Evolutionary conservation across 1,284 basidiomycete species (phyloP).

Genomic region (Trametes versicolor): DNA sequence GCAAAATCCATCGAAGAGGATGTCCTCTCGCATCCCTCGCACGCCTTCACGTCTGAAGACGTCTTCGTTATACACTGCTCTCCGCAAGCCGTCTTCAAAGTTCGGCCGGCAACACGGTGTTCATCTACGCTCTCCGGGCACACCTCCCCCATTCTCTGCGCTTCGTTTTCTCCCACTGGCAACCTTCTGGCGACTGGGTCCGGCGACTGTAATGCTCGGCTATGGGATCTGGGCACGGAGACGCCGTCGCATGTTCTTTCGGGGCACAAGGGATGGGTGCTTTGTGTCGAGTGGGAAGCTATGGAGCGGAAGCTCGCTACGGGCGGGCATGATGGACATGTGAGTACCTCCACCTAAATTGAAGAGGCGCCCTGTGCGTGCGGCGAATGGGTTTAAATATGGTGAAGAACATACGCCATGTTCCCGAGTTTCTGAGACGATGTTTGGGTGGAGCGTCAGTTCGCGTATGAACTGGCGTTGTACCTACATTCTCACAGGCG

Average conservation of each 20-base stretch:
- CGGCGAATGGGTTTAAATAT: too few species aligned
- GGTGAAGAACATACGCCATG: too few species aligned
- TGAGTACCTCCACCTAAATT: slow-evolving; percentile 46
- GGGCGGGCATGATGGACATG: slow-evolving; percentile 91
- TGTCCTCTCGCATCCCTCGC: slow-evolving; percentile 75
- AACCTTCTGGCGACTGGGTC: slow-evolving; percentile 93
- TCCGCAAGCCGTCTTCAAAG: slow-evolving; percentile 96
- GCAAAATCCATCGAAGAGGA: slow-evolving; percentile 84
- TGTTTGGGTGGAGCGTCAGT: too few species aligned
- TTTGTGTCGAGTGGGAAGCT: slow-evolving; percentile 95
- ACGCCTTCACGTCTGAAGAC: slow-evolving; percentile 86
- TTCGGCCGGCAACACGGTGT: slow-evolving; percentile 93
- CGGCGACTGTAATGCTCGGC: slow-evolving; percentile 91
- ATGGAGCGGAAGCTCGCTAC: slow-evolving; percentile 91
- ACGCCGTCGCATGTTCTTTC: slow-evolving; percentile 88
- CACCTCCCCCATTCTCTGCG: slow-evolving; percentile 93
- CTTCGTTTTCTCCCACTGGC: slow-evolving; percentile 95
- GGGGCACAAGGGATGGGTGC: slow-evolving; percentile 57
- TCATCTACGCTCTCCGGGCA: slow-evolving; percentile 94
- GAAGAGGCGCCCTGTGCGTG: too few species aligned
- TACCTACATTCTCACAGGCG: too few species aligned
- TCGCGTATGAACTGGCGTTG: too few species aligned
- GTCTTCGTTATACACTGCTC: slow-evolving; percentile 89
- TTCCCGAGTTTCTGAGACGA: too few species aligned
- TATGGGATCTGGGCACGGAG: slow-evolving; percentile 97